Conservation (phyloP, 805 yeast species). For the Saccharomycopsis babjevae region DNA sequence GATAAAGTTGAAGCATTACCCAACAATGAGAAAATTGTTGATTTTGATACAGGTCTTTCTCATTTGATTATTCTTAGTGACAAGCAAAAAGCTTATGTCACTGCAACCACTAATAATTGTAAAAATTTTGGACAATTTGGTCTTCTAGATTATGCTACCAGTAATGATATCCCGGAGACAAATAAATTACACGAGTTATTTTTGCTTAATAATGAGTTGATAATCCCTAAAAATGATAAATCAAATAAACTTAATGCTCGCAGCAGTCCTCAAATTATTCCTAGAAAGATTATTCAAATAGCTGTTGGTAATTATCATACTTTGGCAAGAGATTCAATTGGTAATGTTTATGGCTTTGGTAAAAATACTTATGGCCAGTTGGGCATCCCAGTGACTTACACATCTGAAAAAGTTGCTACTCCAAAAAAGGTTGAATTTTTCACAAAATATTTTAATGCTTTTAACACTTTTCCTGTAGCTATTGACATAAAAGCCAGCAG, state of each 20-base stretch:
- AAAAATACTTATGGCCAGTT: constrained; percentile 77
- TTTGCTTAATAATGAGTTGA: constrained; percentile 40
- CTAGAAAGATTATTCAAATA: constrained; percentile 44
- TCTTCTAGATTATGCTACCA: constrained; percentile 60
- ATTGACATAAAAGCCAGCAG: constrained; percentile 59
- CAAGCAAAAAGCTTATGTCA: constrained; percentile 50
- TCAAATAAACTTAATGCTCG: background rate
- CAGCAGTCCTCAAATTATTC: constrained; percentile 9
- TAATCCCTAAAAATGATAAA: background rate
- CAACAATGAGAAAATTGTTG: constrained; percentile 42
- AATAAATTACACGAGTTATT: constrained; percentile 44
- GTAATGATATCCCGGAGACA: constrained; percentile 41
- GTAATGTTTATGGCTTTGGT: constrained; percentile 79
- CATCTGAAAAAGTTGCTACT: constrained; percentile 56
- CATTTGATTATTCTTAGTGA: constrained; percentile 60
- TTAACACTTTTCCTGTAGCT: constrained; percentile 36
- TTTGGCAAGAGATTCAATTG: constrained; percentile 54
- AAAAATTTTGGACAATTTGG: constrained; percentile 74
- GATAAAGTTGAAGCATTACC: constrained; percentile 26
- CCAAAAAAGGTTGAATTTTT: constrained; percentile 48
- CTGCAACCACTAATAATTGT: constrained; percentile 49
- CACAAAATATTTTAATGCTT: constrained; percentile 30
- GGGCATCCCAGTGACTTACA: constrained; percentile 56
- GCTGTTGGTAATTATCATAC: constrained; percentile 72
- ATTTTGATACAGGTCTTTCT: constrained; percentile 49